Conservation (phyloP, 2,329 filamentous ascomycete genomes). For the Didymella sp. region DNA sequence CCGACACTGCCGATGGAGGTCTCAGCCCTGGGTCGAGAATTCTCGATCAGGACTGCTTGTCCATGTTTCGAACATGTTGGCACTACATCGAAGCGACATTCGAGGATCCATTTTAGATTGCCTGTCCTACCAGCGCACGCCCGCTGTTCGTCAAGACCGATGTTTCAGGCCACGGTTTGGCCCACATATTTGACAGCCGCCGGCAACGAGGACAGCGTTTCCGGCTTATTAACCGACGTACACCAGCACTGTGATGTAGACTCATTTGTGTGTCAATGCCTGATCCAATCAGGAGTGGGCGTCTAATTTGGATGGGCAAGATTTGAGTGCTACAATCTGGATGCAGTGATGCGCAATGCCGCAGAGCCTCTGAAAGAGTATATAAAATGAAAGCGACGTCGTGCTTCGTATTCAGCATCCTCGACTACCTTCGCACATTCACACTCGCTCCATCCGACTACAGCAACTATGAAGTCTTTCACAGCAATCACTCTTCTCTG, state of each 20-base stretch:
- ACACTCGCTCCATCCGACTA: constrained; percentile 9
- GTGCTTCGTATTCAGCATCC: constrained; percentile 12
- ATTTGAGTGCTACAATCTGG: constrained; percentile 35
- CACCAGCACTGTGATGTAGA: constrained; percentile 25
- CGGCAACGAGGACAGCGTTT: constrained; percentile 27
- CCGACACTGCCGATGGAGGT: constrained; percentile 7
- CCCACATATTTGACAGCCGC: constrained; percentile 26
- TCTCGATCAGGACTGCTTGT: constrained; percentile 1
- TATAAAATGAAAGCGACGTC: constrained; percentile 29
- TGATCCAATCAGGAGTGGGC: constrained; percentile 31
- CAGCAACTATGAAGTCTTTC: constrained; percentile 44
- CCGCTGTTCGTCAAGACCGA: constrained; percentile 29
- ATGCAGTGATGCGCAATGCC: constrained; percentile 12
- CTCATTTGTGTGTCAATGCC: constrained; percentile 39
- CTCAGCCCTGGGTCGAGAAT: background rate
- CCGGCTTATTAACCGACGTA: constrained; percentile 32
- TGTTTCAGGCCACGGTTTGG: constrained; percentile 22
- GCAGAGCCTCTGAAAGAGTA: constrained; percentile 19
- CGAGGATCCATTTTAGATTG: constrained; percentile 34
- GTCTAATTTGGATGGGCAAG: constrained; percentile 24
- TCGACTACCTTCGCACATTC: constrained; percentile 6
- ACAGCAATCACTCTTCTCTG: constrained; percentile 41
- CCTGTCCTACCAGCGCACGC: constrained; percentile 25
- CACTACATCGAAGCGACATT: constrained; percentile 18
- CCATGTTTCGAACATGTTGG: constrained; percentile 8